These are phyloP conservation scores for Chlamydomonas reinhardtii DNA, from an alignment of 163 green algal genomes.

Conservation along the genomic window DNA sequence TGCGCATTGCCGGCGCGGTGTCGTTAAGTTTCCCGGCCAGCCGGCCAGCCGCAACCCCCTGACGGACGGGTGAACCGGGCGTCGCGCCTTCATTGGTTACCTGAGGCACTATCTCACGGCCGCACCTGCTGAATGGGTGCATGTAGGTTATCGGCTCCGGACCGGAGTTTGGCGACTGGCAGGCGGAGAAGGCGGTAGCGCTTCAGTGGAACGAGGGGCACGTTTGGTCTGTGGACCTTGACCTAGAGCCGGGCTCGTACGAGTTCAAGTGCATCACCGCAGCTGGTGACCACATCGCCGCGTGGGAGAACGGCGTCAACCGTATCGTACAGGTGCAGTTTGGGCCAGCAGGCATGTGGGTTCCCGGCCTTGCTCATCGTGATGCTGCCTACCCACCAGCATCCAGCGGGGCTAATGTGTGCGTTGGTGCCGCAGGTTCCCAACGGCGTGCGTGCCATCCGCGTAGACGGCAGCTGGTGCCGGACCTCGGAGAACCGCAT, in stretches of 20 bases:
- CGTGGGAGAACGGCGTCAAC: conserved; percentile 26
- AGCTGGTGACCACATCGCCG: not conserved
- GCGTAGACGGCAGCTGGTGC: conserved; percentile 23
- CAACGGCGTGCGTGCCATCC: conserved; percentile 9
- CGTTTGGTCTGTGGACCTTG: conserved; percentile 20
- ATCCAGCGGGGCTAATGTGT: too few relatives aligned
- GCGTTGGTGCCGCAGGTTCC: conserved; percentile 17
- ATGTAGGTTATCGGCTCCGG: conserved; percentile 15
- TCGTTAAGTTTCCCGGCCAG: too few relatives aligned
- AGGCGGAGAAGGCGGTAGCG: not conserved
- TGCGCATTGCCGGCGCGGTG: too few relatives aligned
- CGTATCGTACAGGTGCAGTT: conserved; percentile 29
- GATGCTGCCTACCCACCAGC: too few relatives aligned
- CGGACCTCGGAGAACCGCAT: conserved; percentile 2
- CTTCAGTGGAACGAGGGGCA: conserved; percentile 36
- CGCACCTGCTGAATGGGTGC: not conserved
- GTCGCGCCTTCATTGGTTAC: too few relatives aligned
- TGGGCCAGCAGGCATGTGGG: not conserved
- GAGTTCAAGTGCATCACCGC: conserved; percentile 39
- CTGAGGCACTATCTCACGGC: not conserved
- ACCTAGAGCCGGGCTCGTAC: conserved; percentile 31
- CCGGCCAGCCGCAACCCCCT: too few relatives aligned
- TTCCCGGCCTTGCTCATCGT: not conserved
- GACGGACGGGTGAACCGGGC: too few relatives aligned
- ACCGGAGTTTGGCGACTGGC: conserved; percentile 12